Evolutionary conservation across 2,329 filamentous ascomycete species (phyloP).

Genomic region (Aureobasidium lini): DNA sequence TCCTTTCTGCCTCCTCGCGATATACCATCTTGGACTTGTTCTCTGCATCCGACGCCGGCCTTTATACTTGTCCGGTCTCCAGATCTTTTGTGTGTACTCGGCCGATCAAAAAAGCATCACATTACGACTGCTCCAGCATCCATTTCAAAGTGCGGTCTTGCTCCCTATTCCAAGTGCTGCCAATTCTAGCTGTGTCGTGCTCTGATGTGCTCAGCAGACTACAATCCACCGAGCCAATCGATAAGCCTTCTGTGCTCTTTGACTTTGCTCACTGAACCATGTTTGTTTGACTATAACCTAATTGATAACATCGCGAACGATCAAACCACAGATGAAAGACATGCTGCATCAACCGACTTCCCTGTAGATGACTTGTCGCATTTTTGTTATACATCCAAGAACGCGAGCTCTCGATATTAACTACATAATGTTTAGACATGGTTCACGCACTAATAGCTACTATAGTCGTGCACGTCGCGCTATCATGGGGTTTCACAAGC

Average conservation of each 20-base stretch:
- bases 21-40: conserved; percentile 10
- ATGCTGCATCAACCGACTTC: not conserved
- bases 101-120: conserved; percentile 6
- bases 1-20: conserved; percentile 1
- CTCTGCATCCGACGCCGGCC: not conserved
- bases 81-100: not conserved
- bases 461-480: no score
- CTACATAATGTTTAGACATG: no score
- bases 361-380: no score
- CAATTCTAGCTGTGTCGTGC: not conserved
- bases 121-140: not conserved
- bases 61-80: conserved; percentile 1
- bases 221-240: not conserved
- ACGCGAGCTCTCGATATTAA: no score
- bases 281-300: not conserved
- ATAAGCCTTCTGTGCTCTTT: not conserved
- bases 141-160: not conserved
- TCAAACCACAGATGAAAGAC: not conserved
- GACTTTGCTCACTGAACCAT: not conserved
- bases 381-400: no score
- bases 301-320: not conserved
- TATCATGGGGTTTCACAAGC: no score
- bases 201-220: not conserved
- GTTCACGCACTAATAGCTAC: no score
- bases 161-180: not conserved